phyloP scores from a whole-genome alignment of 2,329 filamentous ascomycete species.

The Furcasterigmium furcatum region DNA sequence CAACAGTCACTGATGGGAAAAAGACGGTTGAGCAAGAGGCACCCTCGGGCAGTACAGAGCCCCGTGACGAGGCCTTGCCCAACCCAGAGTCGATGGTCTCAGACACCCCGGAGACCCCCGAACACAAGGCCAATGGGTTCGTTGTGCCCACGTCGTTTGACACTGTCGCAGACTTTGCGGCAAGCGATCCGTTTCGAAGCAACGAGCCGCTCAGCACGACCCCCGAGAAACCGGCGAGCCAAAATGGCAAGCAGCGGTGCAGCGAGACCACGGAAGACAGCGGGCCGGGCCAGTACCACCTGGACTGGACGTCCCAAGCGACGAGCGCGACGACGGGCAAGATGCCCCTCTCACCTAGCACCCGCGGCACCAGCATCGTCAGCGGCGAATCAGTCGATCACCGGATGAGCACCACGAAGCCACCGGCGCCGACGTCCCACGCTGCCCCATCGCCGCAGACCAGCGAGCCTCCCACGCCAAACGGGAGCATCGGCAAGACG shows the following conservation, averaged over 20 bases:
- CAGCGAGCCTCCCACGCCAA: constrained; percentile 18
- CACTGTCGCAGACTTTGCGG: constrained; percentile 41
- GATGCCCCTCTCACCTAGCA: constrained; percentile 63
- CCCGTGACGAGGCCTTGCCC: no score
- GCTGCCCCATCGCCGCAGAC: constrained; percentile 22
- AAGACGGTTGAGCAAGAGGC: constrained; percentile 17
- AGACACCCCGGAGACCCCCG: background rate
- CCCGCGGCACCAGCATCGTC: constrained; percentile 62
- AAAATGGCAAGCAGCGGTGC: constrained; percentile 47
- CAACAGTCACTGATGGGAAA: constrained; percentile 14
- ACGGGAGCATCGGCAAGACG: constrained; percentile 41
- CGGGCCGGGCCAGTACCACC: constrained; percentile 47
- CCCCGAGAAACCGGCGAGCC: constrained; percentile 32
- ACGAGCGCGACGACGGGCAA: constrained; percentile 62
- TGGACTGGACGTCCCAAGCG: constrained; percentile 60
- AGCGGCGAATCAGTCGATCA: constrained; percentile 56
- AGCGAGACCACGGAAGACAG: constrained; percentile 63
- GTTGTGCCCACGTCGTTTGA: constrained; percentile 38
- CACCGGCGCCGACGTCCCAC: constrained; percentile 32
- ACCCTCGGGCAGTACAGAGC: background rate
- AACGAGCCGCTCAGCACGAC: constrained; percentile 24
- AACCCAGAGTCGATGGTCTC: background rate
- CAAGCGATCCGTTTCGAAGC: constrained; percentile 45
- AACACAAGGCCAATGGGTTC: background rate
- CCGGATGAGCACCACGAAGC: constrained; percentile 34